A percentile compares a stretch with the other conserved stretches of the same genome.
Evolutionary conservation across 2,329 filamentous ascomycete species (phyloP).

Genomic region (Colletotrichum tropicale): DNA sequence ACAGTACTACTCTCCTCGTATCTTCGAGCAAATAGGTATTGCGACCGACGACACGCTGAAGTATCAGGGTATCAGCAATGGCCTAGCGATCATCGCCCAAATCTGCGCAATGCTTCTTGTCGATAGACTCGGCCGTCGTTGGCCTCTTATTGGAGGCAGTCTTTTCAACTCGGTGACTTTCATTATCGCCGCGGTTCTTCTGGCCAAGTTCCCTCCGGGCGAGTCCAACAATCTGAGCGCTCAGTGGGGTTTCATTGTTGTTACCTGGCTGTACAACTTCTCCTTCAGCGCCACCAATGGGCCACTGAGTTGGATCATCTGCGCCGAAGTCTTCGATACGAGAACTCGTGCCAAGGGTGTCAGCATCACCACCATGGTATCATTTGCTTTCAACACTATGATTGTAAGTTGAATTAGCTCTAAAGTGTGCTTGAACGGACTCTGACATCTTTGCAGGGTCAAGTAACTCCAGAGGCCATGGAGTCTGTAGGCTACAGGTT

Average conservation of each 20-base stretch:
- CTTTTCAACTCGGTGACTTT: constrained; percentile 74
- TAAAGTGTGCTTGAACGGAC: constrained; percentile 51
- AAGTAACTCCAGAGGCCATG: neutral
- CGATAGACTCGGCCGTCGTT: constrained; percentile 72
- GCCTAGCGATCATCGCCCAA: constrained; percentile 72
- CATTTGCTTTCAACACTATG: constrained; percentile 79
- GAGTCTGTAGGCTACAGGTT: neutral
- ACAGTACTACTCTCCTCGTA: constrained; percentile 68
- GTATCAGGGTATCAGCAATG: constrained; percentile 76
- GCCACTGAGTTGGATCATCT: constrained; percentile 66
- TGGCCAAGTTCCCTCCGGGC: constrained; percentile 63
- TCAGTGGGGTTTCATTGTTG: constrained; percentile 71
- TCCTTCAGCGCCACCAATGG: constrained; percentile 70
- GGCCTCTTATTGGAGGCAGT: constrained; percentile 75
- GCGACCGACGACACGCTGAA: constrained; percentile 66
- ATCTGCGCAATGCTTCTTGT: constrained; percentile 71
- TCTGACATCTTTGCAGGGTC: neutral
- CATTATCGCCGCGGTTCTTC: constrained; percentile 65
- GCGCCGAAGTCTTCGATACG: constrained; percentile 79
- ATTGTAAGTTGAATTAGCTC: constrained; percentile 54
- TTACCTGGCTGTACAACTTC: constrained; percentile 83
- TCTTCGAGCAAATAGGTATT: constrained; percentile 75
- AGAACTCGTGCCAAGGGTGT: constrained; percentile 76
- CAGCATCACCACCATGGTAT: constrained; percentile 73
- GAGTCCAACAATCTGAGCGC: constrained; percentile 35